phyloP scores from a whole-genome alignment of 1,284 basidiomycete species.

The Athelia psychrophila region DNA sequence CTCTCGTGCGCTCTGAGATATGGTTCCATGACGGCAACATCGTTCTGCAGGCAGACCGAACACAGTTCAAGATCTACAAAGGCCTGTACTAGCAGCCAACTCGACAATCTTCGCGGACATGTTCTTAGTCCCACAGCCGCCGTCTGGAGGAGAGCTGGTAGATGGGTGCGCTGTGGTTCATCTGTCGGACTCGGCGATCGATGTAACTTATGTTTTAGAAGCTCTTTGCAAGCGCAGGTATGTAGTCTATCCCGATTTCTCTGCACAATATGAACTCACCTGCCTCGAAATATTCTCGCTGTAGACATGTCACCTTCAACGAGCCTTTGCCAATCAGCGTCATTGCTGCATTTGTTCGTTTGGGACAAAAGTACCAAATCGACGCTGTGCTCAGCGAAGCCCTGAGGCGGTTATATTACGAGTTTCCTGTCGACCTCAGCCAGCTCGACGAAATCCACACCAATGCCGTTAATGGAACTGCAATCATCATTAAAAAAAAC shows the following conservation, averaged over 20 bases:
- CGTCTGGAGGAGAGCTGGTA: slow-evolving; percentile 5
- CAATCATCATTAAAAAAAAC: no score
- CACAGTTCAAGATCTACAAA: slow-evolving; percentile 14
- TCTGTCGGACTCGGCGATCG: not conserved
- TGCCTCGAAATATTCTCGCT: no score
- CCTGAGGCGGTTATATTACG: no score
- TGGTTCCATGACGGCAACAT: not conserved
- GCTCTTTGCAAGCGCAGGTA: not conserved
- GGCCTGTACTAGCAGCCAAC: slow-evolving; percentile 10
- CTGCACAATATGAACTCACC: no score
- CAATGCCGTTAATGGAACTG: no score
- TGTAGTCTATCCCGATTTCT: not conserved
- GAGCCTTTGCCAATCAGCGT: no score
- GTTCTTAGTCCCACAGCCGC: slow-evolving; percentile 9
- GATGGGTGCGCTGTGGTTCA: slow-evolving; percentile 13
- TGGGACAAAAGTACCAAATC: no score
- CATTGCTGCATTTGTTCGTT: no score
- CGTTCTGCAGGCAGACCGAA: slow-evolving; percentile 4
- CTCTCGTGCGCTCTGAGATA: not conserved
- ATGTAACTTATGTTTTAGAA: not conserved
- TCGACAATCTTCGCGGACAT: slow-evolving; percentile 13
- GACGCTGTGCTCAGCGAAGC: no score
- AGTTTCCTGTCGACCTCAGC: no score
- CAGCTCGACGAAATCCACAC: no score
- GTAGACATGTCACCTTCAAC: no score